Base-by-base conservation (phyloP, 352 stramenopile genomes). In the Globisporangium mamillatum region DNA sequence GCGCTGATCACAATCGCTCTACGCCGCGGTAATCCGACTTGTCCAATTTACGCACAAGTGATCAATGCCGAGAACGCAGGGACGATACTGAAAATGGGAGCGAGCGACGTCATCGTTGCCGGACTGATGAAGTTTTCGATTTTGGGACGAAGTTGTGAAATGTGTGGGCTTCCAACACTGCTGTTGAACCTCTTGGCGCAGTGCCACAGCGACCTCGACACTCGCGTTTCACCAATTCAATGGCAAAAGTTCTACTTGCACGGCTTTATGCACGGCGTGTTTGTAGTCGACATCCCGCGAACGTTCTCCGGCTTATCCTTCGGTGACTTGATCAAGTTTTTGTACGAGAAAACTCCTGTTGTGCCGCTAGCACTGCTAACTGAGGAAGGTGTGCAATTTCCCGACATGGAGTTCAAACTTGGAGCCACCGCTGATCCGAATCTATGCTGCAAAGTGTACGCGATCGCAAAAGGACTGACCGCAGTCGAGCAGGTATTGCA, bases 291-390 rank as follows among this genome's bases (percentile, higher is more conserved):
- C 54, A 92, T 94, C 25, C 83, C 86, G 20, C 81, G 86, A 2
- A 92, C 86, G 6, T 94, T 91, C 50, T 94, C 86, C 0, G 82
- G 86, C 0, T 72, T 92, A n/a, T 92, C 86, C 2, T 94, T 91
- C 60, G 82, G 83, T 12, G 84, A 94, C 60, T 75, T 94, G 57
- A 88, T 90, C 38, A 82, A 81, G 16, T 94, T 94, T 62, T 63
- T 94, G 12, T 94, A 90, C 69, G 84, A 94, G 25, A 91, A 92
- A 27, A 76, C 76, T 22, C 75, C 79, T 0, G 77, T 94, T 5
- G 84, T 94, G 16, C 81, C 80, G 3, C 36, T 94, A 8, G 86
- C 84, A 0, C 82, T 94, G 73, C 75, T 92, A 0, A 89, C 81
- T 0, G 82, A 89, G 20, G 76, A 84, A 48, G 80, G 82, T 10